phyloP scores from a whole-genome alignment of 2,329 filamentous ascomycete genomes.

The Colletotrichum agaves region DNA sequence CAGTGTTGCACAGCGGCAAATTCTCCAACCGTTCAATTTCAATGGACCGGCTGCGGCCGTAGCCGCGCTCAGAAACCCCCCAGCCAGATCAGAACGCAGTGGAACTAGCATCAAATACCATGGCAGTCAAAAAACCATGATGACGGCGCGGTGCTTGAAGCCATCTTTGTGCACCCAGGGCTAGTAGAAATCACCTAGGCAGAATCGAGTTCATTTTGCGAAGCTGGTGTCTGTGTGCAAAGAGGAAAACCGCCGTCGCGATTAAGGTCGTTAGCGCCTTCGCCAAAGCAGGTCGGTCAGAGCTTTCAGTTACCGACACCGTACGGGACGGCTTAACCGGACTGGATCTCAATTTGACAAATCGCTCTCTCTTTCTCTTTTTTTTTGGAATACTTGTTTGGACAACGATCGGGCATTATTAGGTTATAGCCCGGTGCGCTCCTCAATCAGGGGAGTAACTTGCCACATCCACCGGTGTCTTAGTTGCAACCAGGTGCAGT shows the following conservation, averaged over 20 bases:
- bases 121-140: background rate
- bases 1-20: background rate
- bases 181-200: conserved; percentile 8
- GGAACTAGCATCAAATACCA: background rate
- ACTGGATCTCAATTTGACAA: no score
- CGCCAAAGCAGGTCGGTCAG: no score
- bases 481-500: background rate
- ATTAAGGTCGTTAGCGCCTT: conserved; percentile 6
- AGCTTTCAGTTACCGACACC: no score
- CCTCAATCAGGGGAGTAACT: no score
- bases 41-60: background rate
- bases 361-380: no score
- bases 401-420: no score
- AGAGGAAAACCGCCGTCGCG: conserved; percentile 21
- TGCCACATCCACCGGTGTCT: background rate
- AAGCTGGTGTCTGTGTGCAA: conserved; percentile 5
- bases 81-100: background rate
- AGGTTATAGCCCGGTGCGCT: no score
- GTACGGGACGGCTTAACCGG: no score
- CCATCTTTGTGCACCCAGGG: background rate
- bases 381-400: no score
- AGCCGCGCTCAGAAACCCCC: background rate
- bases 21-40: background rate
- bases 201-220: conserved; percentile 9
- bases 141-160: background rate